Evolutionary conservation across 139 green algal genomes (phyloP), one percentile per base, ranked within the genome.

Genomic region (Trebouxia sp.): DNA sequence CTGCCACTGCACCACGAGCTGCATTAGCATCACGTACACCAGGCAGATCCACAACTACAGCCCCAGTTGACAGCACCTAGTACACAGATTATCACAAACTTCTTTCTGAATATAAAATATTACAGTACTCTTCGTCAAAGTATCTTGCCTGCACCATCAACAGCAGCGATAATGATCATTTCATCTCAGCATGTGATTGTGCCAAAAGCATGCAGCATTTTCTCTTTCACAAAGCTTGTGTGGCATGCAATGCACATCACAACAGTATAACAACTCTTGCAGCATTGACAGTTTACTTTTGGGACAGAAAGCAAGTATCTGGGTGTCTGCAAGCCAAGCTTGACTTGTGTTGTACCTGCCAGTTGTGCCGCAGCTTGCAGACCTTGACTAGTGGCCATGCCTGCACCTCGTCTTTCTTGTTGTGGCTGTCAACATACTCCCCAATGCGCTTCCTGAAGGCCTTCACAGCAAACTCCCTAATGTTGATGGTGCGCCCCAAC

Each of bases 361-460:
- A 88, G 48, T 51, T 72, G 65, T 80, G 43, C 9, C 22, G 17
- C 51, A 85, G 65, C 58, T 80, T 82, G 50, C 78, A 67, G 37
- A 83, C 45, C 72, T 82, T 86, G 48, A 88, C 84, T 4, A 88
- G 26, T 7, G 84, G 81, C 84, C 84, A 88, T 2, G 77, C 48
- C 81, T 83, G 76, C 66, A 69, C n/a, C 24, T 43, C 35, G 35
- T 50, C 32, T 12, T 69, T 43, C 37, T 75, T 70, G 80, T 85
- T 85, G 67, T 50, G 67, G 26, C 47, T 78, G 75, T 87, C 83
- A 17, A 85, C 83, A 78, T 78, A 87, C 50, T 76, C 50, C n/a
- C 75, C 83, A 38, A 87, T 76, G 35, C 47, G 39, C 22, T 50
- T 51, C 28, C 80, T 26, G 67, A 83, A 74, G 7, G n/a, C 43